Conservation (phyloP, 768 basidiomycete species). For the Mycena rebaudengoi region DNA sequence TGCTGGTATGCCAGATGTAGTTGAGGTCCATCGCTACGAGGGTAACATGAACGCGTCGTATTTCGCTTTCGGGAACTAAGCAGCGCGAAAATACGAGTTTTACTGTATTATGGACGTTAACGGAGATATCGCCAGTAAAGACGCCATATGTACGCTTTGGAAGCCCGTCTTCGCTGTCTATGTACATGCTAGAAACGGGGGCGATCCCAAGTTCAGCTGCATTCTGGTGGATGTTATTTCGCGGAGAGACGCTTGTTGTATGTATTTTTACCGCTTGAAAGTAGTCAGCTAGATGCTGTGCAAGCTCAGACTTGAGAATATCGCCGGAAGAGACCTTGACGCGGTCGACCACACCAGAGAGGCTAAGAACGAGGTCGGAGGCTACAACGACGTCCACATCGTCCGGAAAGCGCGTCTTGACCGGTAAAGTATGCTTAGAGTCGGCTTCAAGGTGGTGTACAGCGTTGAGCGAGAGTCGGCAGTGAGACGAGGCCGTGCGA, state of each 20-base stretch:
- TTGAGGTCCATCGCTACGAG: conserved; percentile 47
- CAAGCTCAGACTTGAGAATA: conserved; percentile 60
- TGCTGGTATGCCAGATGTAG: conserved; percentile 44
- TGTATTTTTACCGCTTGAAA: conserved; percentile 56
- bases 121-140: too few relatives aligned
- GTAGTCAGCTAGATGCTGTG: conserved; percentile 57
- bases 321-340: conserved; percentile 45
- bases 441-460: conserved; percentile 37
- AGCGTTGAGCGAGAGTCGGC: conserved; percentile 54
- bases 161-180: conserved; percentile 54
- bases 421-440: background rate
- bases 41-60: conserved; percentile 45
- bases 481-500: conserved; percentile 53
- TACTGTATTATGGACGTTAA: too few relatives aligned
- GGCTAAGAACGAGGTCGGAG: conserved; percentile 58
- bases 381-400: conserved; percentile 58
- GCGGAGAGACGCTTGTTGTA: background rate
- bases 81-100: conserved; percentile 37
- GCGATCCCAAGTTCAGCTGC: conserved; percentile 63
- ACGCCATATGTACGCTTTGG: conserved; percentile 47
- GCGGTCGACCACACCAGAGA: conserved; percentile 64
- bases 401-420: conserved; percentile 40
- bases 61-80: conserved; percentile 10
- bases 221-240: conserved; percentile 54
- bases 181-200: conserved; percentile 60